phyloP scores from a whole-genome alignment of 2,329 filamentous ascomycete species.

The Rugonectria rugulosa region DNA sequence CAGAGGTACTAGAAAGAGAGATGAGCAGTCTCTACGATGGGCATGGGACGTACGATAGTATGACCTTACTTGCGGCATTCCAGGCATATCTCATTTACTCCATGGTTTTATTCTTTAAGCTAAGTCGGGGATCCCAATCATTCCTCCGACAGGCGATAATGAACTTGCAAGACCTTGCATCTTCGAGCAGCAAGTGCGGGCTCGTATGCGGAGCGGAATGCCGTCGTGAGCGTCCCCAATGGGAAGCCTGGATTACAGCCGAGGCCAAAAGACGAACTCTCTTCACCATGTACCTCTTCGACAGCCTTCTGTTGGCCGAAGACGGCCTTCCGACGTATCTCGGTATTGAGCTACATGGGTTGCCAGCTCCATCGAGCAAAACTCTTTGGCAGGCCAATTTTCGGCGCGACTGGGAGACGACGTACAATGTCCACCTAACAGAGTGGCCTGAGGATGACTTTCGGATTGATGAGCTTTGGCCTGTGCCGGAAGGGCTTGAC shows the following conservation, averaged over 20 bases:
- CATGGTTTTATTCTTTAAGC: constrained; percentile 55
- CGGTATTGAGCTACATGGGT: constrained; percentile 54
- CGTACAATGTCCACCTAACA: constrained; percentile 52
- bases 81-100: constrained; percentile 63
- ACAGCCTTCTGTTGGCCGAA: constrained; percentile 54
- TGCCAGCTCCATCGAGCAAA: constrained; percentile 52
- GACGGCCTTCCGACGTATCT: constrained; percentile 56
- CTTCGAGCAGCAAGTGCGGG: constrained; percentile 47
- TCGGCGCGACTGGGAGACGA: constrained; percentile 50
- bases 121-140: constrained; percentile 30
- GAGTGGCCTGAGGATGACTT: constrained; percentile 52
- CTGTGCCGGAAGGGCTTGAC: constrained; percentile 42
- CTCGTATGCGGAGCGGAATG: constrained; percentile 54
- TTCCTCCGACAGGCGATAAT: constrained; percentile 55
- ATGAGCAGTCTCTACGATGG: constrained; percentile 50
- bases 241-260: constrained; percentile 62
- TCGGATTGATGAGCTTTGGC: constrained; percentile 61
- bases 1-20: constrained; percentile 48
- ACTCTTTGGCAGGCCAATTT: constrained; percentile 51
- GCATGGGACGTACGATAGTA: constrained; percentile 35
- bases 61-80: constrained; percentile 51
- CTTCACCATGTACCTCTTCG: constrained; percentile 61
- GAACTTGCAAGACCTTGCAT: constrained; percentile 59
- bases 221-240: constrained; percentile 48
- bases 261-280: constrained; percentile 61